Conservation (phyloP, 2,329 filamentous ascomycete species). For the Diaporthe nobilis region DNA sequence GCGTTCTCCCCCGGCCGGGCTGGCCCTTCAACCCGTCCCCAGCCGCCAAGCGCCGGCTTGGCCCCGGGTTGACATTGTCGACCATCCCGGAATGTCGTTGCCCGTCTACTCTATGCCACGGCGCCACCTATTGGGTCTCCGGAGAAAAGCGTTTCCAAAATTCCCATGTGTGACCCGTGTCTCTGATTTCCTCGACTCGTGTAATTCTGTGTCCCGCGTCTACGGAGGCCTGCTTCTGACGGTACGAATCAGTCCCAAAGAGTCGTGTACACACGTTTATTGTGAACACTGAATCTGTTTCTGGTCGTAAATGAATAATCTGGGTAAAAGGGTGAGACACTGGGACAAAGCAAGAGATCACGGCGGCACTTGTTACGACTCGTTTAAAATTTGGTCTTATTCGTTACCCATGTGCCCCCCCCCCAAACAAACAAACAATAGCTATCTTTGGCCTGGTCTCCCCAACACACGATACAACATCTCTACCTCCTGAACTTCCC, state of each 20-base stretch:
- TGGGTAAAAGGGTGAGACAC: background rate
- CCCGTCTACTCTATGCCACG: background rate
- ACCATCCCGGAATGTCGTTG: background rate
- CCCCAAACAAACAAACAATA: too few species aligned
- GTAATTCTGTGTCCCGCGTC: background rate
- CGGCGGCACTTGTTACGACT: background rate
- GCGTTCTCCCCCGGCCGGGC: slow-evolving; percentile 4
- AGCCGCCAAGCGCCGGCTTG: slow-evolving; percentile 15
- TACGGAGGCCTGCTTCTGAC: background rate
- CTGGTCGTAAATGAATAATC: background rate
- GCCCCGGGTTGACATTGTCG: slow-evolving; percentile 7
- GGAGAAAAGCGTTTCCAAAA: background rate
- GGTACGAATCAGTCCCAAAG: background rate
- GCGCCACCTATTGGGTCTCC: background rate
- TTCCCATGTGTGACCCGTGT: background rate
- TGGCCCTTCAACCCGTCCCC: slow-evolving; percentile 1
- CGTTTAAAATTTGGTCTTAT: background rate
- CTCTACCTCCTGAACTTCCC: background rate
- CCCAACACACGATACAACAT: background rate
- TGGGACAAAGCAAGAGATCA: background rate
- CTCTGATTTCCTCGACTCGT: background rate
- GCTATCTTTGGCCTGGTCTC: background rate
- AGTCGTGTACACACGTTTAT: too few species aligned
- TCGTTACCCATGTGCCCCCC: background rate
- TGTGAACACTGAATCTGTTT: background rate